phyloP scores from a whole-genome alignment of 2,329 filamentous ascomycete genomes.

The Cryphonectria radicalis region DNA sequence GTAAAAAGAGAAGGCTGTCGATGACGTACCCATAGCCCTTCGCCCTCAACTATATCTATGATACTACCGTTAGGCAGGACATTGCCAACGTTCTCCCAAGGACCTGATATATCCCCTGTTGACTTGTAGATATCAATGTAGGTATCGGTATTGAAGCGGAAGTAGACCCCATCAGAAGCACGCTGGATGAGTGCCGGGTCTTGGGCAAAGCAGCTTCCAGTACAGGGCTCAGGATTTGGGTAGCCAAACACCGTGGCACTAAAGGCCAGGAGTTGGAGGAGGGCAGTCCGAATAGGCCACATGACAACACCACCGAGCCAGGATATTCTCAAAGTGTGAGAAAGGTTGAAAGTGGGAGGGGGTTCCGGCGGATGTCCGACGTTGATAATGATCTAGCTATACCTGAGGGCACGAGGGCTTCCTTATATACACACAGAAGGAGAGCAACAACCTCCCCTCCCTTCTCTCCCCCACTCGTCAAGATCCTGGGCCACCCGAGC shows the following conservation, averaged over 20 bases:
- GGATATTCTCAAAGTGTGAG: not conserved
- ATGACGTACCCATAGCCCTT: slow-evolving; percentile 22
- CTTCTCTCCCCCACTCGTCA: not conserved
- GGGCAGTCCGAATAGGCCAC: not conserved
- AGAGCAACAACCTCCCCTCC: not conserved
- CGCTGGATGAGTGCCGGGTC: slow-evolving; percentile 27
- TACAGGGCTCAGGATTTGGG: slow-evolving; percentile 43
- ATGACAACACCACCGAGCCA: not conserved
- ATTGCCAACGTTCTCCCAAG: slow-evolving; percentile 25
- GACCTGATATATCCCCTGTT: slow-evolving; percentile 13
- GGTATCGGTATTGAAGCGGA: slow-evolving; percentile 45
- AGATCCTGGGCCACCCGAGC: not conserved
- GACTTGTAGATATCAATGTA: slow-evolving; percentile 42
- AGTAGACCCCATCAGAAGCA: slow-evolving; percentile 28
- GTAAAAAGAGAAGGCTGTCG: not conserved
- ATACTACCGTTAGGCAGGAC: slow-evolving; percentile 23
- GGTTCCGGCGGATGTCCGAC: not conserved
- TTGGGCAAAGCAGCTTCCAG: slow-evolving; percentile 33
- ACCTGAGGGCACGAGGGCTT: not conserved
- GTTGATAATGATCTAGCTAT: not conserved
- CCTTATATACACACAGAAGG: not conserved
- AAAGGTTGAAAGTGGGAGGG: not conserved
- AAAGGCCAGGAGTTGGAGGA: slow-evolving; percentile 14
- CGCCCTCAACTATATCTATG: slow-evolving; percentile 15
- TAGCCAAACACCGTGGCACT: slow-evolving; percentile 15